phyloP scores from a whole-genome alignment of 2,329 filamentous ascomycete genomes.

The Metarhizium sp. region DNA sequence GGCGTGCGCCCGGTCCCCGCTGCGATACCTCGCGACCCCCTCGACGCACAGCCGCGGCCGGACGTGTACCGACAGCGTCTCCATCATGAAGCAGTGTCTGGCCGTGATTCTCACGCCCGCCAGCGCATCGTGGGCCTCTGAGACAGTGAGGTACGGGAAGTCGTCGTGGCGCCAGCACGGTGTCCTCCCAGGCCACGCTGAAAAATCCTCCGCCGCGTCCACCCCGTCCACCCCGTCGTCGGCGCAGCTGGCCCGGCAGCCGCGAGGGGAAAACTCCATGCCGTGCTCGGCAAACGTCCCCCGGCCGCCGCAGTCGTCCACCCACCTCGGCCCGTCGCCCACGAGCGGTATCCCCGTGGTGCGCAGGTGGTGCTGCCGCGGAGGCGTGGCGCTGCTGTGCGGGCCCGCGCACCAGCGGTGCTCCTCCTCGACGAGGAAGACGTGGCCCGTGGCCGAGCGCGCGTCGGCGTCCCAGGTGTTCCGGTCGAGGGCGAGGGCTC shows the following conservation, averaged over 20 bases:
- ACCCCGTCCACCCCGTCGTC: no score
- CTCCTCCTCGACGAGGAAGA: slow-evolving; percentile 38
- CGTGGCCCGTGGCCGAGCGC: slow-evolving; percentile 18
- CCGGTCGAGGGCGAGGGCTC: no score
- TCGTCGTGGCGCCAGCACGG: slow-evolving; percentile 31
- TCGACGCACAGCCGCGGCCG: no score
- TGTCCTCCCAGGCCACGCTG: slow-evolving; percentile 10
- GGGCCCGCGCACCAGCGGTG: neutral
- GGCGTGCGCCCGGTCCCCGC: no score
- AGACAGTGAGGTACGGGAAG: no score
- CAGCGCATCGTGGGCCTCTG: no score
- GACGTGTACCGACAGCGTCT: no score
- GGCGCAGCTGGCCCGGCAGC: slow-evolving; percentile 1
- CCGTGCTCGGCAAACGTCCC: slow-evolving; percentile 23
- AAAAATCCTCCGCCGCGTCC: no score
- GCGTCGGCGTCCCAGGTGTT: neutral
- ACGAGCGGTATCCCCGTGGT: slow-evolving; percentile 35
- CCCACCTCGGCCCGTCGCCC: slow-evolving; percentile 38
- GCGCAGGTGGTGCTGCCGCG: slow-evolving; percentile 29
- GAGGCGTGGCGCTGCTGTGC: slow-evolving; percentile 30
- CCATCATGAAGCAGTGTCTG: no score
- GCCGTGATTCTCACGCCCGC: no score
- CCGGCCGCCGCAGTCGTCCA: slow-evolving; percentile 36
- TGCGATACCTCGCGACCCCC: no score
- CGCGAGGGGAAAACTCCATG: slow-evolving; percentile 33